A percentile compares a stretch with the other conserved stretches of the same genome.
Conservation (phyloP, 1,139 yeast species). For the Candida pseudoviswanathii region DNA sequence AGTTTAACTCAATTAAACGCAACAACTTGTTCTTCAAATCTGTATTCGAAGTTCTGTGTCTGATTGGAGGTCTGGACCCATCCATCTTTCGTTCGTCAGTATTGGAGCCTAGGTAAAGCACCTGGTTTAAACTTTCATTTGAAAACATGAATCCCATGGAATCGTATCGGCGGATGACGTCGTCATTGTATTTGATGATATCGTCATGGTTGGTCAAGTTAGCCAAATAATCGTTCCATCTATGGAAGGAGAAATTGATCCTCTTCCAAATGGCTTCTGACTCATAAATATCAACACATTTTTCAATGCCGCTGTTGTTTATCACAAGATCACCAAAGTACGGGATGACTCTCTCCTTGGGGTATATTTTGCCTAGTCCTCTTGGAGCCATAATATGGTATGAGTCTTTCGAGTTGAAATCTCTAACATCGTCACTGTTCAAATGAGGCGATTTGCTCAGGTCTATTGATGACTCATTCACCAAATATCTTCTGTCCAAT, state of each 20-base stretch:
- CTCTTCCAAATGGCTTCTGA: constrained; percentile 69
- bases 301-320: constrained; percentile 25
- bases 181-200: constrained; percentile 45
- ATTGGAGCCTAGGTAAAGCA: constrained; percentile 42
- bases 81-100: constrained; percentile 22
- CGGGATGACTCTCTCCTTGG: constrained; percentile 81
- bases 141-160: constrained; percentile 50
- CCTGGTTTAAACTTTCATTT: constrained; percentile 49
- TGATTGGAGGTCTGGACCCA: background rate
- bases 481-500: constrained; percentile 72
- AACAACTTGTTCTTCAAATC: constrained; percentile 27
- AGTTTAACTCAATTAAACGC: constrained; percentile 38
- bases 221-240: constrained; percentile 74
- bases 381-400: constrained; percentile 87
- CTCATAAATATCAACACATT: constrained; percentile 48
- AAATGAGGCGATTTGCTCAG: constrained; percentile 13
- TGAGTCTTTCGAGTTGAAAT: constrained; percentile 38
- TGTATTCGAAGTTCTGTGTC: background rate
- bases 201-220: constrained; percentile 41
- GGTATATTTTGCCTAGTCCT: constrained; percentile 76
- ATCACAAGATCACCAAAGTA: constrained; percentile 80
- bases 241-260: constrained; percentile 70
- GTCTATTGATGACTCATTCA: constrained; percentile 28
- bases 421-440: constrained; percentile 15
- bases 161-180: constrained; percentile 45